These are phyloP conservation scores for Seiridium cupressi DNA, from an alignment of 2,329 filamentous ascomycete species.

Conservation along the genomic window DNA sequence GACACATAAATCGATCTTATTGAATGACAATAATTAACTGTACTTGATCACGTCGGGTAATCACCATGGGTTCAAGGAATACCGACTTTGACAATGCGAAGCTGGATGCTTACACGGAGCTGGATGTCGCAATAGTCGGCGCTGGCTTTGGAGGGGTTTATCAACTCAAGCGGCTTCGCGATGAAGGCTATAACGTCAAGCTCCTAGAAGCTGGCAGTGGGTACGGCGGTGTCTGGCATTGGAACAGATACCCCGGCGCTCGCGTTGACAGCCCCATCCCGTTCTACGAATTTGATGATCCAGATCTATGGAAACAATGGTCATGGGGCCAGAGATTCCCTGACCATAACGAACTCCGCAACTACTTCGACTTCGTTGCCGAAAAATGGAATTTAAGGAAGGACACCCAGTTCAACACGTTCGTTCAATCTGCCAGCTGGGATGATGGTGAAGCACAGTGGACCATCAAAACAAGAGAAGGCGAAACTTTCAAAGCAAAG, in stretches of 20 bases:
- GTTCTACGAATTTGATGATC: constrained; percentile 31
- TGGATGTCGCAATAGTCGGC: constrained; percentile 37
- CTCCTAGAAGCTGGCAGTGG: constrained; percentile 34
- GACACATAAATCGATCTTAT: too few species aligned
- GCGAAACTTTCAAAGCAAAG: constrained; percentile 32
- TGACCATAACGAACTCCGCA: constrained; percentile 34
- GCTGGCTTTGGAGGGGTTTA: constrained; percentile 34
- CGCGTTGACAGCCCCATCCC: constrained; percentile 33
- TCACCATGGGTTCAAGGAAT: background rate
- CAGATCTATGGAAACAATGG: constrained; percentile 41
- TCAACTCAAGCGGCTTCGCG: constrained; percentile 33
- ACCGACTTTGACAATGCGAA: too few species aligned
- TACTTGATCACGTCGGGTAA: background rate
- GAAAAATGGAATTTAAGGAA: constrained; percentile 39
- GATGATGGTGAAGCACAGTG: constrained; percentile 35
- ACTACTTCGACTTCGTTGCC: constrained; percentile 46
- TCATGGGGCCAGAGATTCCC: constrained; percentile 41
- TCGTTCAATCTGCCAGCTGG: constrained; percentile 39
- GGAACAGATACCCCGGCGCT: constrained; percentile 42
- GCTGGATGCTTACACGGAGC: constrained; percentile 9
- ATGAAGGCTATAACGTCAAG: constrained; percentile 32
- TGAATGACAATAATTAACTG: too few species aligned
- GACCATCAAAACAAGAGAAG: constrained; percentile 40
- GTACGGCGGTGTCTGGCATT: constrained; percentile 42
- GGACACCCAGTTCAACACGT: constrained; percentile 41